Evolutionary conservation across 371 early-diverging fungal genomes (phyloP), one percentile per base, ranked within the genome.

Genomic region (Rhizopus sp.): DNA sequence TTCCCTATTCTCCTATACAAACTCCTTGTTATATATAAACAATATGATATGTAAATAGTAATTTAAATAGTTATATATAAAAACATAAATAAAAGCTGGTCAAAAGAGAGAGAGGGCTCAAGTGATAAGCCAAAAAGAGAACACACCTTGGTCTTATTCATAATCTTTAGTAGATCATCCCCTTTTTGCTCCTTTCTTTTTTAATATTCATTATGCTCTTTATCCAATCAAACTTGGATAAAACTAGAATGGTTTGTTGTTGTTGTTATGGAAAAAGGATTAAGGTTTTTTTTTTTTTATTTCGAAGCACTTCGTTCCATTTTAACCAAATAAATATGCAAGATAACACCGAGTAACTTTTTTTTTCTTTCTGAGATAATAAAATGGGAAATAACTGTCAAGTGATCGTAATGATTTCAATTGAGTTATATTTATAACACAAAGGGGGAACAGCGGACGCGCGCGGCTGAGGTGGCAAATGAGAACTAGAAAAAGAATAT

Each of bases 271-370:
- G 13, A 37, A 37, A 10, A 10, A 45, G 12, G 31, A 46, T 32
- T 49, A 49, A 49, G 32, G 50, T 49, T 49, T 29, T n/a, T 49
- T 32, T 49, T 12, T 10, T 31, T 49, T 31, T 49, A 15, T 16
- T 46, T 46, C 35, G 50, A 49, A 49, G 50, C 50, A 49, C 38
- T 49, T 15, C 50, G 50, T 49, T 49, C 32, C 50, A 49, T 49
- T 33, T 33, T 49, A 29, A 47, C 33, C 31, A 50, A 50, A 50
- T 34, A 50, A 50, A 50, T 8, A 13, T 50, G 50, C 50, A 50
- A 34, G 37, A 50, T 16, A 50, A 33, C 50, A 50, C 50, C 50
- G 50, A 34, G 50, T 50, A 31, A 32, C 15, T 2, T 13, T 37
- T 5, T 37, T 37, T 37, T 37, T 37, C 13, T 37, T 37, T 37